A percentile compares a stretch with the other conserved stretches of the same genome.
These are phyloP conservation scores for Sphagnum contortum DNA, from an alignment of 225 moss, liverwort and hornwort species.

Conservation along the genomic window DNA sequence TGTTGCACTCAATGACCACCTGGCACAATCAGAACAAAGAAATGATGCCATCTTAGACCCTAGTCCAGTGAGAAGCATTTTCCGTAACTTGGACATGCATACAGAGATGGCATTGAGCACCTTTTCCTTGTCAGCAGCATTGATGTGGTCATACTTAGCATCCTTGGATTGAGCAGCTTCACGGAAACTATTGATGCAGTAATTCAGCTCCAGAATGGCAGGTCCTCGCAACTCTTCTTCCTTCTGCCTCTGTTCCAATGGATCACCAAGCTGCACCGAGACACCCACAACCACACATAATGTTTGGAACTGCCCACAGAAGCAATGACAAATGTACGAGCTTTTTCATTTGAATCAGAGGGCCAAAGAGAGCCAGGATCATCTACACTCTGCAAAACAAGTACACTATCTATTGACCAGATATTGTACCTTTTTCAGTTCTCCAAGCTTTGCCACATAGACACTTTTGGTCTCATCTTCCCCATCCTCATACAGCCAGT, in stretches of 20 bases:
- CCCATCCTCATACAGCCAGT: slow-evolving; percentile 97
- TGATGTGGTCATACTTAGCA: slow-evolving; percentile 82
- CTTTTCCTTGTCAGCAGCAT: slow-evolving; percentile 69
- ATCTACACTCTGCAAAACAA: no score
- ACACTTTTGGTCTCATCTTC: slow-evolving; percentile 98
- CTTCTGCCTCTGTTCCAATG: slow-evolving; percentile 67
- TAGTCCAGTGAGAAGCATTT: not conserved
- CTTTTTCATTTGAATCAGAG: no score
- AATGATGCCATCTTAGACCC: not conserved
- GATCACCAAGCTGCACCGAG: slow-evolving; percentile 55
- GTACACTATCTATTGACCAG: no score
- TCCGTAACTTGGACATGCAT: no score
- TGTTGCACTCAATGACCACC: slow-evolving; percentile 76
- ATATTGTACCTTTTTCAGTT: slow-evolving; percentile 52
- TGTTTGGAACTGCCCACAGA: no score
- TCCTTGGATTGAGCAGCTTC: slow-evolving; percentile 87
- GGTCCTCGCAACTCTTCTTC: slow-evolving; percentile 82
- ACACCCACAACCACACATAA: no score
- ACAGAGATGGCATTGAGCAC: slow-evolving; percentile 7
- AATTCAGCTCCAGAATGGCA: slow-evolving; percentile 48
- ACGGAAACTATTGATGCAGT: slow-evolving; percentile 84
- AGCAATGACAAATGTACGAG: no score
- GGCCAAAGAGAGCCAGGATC: no score
- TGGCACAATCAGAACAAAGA: slow-evolving; percentile 1
- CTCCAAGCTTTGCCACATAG: slow-evolving; percentile 81